Base-by-base conservation (phyloP, 768 basidiomycete species). In the Cystofilobasidium ferigula region DNA sequence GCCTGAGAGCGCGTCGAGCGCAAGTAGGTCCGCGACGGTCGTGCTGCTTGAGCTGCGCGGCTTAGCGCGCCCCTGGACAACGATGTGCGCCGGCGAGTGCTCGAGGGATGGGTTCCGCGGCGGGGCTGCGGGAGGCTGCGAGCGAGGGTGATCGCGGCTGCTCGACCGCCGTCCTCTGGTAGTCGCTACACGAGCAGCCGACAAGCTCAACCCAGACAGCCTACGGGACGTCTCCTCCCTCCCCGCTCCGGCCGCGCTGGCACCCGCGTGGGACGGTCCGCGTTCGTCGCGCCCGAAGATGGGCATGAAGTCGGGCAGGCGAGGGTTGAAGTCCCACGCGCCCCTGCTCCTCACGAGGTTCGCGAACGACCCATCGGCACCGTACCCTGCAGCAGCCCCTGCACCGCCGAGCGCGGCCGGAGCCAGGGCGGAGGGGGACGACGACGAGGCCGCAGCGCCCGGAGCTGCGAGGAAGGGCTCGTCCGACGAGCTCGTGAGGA, bases 261-360 rank as follows among this genome's bases (percentile, higher is more conserved):
- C 3, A 24, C 30, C 28, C 3, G 2, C n/a, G 47, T 14, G 22
- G 26, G 28, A 6, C 7, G 28, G 8, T 10, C 51, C 18, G 26
- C 28, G 14, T 22, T 32, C 51, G 28, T 54, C 63, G 36, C 61
- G 36, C 14, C 51, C 35, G 30, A 61, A 62, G 32, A 53, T 47
- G n/a, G 65, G 65, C 6, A 67, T n/a, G 22, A 59, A 59, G 26
- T 54, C 38, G 5, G 65, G 65, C 28, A 67, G 45, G 14, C 42
- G 42, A n/a, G 65, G 65, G 26, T 67, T 67, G 53, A 67, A 67
- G 45, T 67, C 65, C 65, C 65, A 67, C 13, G 63, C 65, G 14
- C 53, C 58, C 22, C 59, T 51, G 34, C 42, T 40, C 40, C 30
- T 59, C n/a, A 64, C 63, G 34, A 64, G 63, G 32, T 42, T 45